Conservation (phyloP, 1,139 yeast genomes). For the Candida glucosophila region DNA sequence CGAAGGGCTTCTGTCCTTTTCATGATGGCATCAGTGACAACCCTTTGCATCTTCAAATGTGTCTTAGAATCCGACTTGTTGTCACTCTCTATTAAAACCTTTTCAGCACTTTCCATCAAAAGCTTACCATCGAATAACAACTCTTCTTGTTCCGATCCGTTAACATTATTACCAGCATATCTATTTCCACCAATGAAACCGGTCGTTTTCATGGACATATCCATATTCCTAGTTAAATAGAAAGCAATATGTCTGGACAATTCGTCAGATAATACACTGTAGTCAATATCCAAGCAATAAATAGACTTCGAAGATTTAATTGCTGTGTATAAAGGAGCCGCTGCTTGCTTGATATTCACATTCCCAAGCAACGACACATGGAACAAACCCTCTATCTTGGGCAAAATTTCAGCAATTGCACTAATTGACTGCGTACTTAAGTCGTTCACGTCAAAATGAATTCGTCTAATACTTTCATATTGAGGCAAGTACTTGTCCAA, state of each 20-base stretch:
- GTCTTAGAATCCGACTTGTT: slow-evolving; percentile 21
- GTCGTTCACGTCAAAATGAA: slow-evolving; percentile 72
- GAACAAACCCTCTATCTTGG: slow-evolving; percentile 57
- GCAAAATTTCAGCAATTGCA: slow-evolving; percentile 61
- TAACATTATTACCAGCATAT: slow-evolving; percentile 9
- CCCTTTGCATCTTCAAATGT: slow-evolving; percentile 30
- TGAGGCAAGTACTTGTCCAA: slow-evolving; percentile 57
- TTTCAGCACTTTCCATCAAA: slow-evolving; percentile 60
- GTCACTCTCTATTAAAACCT: slow-evolving; percentile 37
- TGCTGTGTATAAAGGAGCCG: slow-evolving; percentile 64
- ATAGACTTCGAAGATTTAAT: slow-evolving; percentile 57
- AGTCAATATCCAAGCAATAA: slow-evolving; percentile 66
- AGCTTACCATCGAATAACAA: slow-evolving; percentile 41
- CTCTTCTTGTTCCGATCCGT: slow-evolving; percentile 29
- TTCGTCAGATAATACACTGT: slow-evolving; percentile 57
- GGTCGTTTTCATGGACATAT: slow-evolving; percentile 42
- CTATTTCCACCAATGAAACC: slow-evolving; percentile 17
- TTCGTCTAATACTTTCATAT: slow-evolving; percentile 55
- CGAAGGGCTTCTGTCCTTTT: slow-evolving; percentile 35
- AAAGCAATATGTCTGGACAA: slow-evolving; percentile 73
- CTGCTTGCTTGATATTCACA: slow-evolving; percentile 46
- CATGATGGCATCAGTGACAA: slow-evolving; percentile 34
- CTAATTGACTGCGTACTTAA: slow-evolving; percentile 55
- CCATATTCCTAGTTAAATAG: slow-evolving; percentile 79
- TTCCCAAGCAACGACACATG: slow-evolving; percentile 75